These are phyloP conservation scores for Neocatenulostroma microsporum DNA, from an alignment of 2,329 filamentous ascomycete genomes.

Conservation along the genomic window DNA sequence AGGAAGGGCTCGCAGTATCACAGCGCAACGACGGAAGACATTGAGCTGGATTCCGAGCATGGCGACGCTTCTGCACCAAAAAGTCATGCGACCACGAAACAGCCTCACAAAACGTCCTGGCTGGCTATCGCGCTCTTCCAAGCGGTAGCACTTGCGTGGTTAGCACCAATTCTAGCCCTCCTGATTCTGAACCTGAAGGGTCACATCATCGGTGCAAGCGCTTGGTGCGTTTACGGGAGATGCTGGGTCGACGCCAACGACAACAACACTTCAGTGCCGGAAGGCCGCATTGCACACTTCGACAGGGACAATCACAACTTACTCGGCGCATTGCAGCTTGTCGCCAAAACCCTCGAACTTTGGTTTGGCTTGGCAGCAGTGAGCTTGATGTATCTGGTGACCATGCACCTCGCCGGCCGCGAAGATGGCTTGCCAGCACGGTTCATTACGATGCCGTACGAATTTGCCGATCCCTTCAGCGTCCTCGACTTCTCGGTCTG, in stretches of 20 bases:
- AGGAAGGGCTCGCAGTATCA: no score
- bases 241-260: slow-evolving; percentile 15
- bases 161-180: slow-evolving; percentile 21
- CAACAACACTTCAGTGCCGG: slow-evolving; percentile 4
- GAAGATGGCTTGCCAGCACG: slow-evolving; percentile 22
- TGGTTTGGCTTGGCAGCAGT: slow-evolving; percentile 26
- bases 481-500: slow-evolving; percentile 22
- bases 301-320: slow-evolving; percentile 22
- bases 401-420: slow-evolving; percentile 19
- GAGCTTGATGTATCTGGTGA: slow-evolving; percentile 23
- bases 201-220: slow-evolving; percentile 24
- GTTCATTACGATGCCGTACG: slow-evolving; percentile 21
- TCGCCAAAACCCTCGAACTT: slow-evolving; percentile 26
- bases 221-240: slow-evolving; percentile 17
- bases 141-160: slow-evolving; percentile 21
- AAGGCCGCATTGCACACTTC: slow-evolving; percentile 11
- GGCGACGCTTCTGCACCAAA: no score
- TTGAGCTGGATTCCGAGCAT: no score
- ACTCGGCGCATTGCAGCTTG: slow-evolving; percentile 25
- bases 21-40: no score
- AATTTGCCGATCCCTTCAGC: slow-evolving; percentile 21
- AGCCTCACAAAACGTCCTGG: no score
- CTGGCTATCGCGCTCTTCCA: slow-evolving; percentile 10
- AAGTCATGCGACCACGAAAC: no score
- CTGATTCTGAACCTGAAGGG: slow-evolving; percentile 22